A percentile compares a stretch with the other conserved stretches of the same genome.
These are phyloP conservation scores for Vicia faba DNA, from an alignment of 306 rosid genomes.

Conservation along the genomic window DNA sequence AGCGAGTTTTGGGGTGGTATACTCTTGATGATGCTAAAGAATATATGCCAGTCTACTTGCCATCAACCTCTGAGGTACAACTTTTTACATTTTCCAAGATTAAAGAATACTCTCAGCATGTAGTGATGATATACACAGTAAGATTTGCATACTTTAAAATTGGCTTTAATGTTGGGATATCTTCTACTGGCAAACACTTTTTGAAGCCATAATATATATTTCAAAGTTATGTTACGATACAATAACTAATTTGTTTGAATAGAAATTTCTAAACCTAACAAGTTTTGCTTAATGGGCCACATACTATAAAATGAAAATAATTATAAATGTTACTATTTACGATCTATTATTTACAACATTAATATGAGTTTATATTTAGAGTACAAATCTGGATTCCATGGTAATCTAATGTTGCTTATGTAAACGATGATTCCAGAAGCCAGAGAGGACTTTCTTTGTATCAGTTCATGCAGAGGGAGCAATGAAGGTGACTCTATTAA, in stretches of 20 bases:
- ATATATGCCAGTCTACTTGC: conserved; percentile 65
- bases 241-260: no score
- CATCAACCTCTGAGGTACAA: conserved; percentile 78
- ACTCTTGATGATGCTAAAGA: conserved; percentile 88
- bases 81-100: conserved; percentile 16
- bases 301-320: no score
- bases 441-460: conserved; percentile 74
- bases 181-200: no score
- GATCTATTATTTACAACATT: neutral
- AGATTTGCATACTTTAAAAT: neutral
- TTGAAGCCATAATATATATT: no score
- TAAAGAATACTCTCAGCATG: neutral
- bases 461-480: conserved; percentile 95
- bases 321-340: no score
- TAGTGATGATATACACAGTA: neutral
- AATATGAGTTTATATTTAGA: conserved; percentile 9
- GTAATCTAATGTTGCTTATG: conserved; percentile 36
- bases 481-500: conserved; percentile 67
- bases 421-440: conserved; percentile 64
- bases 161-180: neutral
- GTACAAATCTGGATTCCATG: conserved; percentile 8
- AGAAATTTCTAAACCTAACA: no score
- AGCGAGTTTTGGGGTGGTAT: conserved; percentile 77
- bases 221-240: no score
- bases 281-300: no score